Evolutionary conservation across 169 alveolate species (phyloP).

Genomic region (Cryptosporidium parvum): DNA sequence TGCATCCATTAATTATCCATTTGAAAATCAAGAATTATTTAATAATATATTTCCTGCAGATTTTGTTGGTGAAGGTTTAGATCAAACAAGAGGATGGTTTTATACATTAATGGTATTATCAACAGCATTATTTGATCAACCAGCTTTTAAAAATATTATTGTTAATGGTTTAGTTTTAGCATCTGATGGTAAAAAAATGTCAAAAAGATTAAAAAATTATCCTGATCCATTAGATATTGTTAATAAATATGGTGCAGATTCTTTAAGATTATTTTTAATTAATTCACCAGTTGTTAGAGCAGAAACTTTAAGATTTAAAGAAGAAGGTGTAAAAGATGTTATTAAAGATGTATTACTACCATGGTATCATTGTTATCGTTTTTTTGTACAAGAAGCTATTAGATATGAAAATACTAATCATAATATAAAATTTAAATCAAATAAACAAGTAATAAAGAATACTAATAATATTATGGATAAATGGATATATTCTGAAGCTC

Average conservation of each 20-base stretch:
- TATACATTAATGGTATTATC: slow-evolving; percentile 91
- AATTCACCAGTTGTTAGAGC: slow-evolving; percentile 98
- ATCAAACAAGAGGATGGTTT: slow-evolving; percentile 99
- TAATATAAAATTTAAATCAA: slow-evolving; percentile 85
- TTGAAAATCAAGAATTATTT: slow-evolving; percentile 91
- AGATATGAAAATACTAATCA: slow-evolving; percentile 90
- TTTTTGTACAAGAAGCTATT: slow-evolving; percentile 94
- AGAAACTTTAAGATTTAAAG: slow-evolving; percentile 92
- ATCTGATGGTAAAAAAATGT: slow-evolving; percentile 98
- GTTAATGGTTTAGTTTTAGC: slow-evolving; percentile 97
- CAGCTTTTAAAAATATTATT: slow-evolving; percentile 95
- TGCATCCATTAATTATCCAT: slow-evolving; percentile 97
- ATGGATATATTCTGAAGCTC: slow-evolving; percentile 94
- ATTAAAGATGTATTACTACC: slow-evolving; percentile 97
- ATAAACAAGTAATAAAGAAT: slow-evolving; percentile 78
- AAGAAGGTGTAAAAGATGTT: slow-evolving; percentile 93
- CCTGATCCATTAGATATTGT: slow-evolving; percentile 95
- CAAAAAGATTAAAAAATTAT: slow-evolving; percentile 96
- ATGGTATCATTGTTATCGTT: slow-evolving; percentile 96
- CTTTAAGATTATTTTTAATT: slow-evolving; percentile 93
- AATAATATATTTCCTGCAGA: slow-evolving; percentile 97
- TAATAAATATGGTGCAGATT: slow-evolving; percentile 94
- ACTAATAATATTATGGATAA: slow-evolving; percentile 92
- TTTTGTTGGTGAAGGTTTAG: slow-evolving; percentile 99
- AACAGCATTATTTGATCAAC: slow-evolving; percentile 90